Conservation (phyloP, 2,329 filamentous ascomycete genomes). For the Sordariomycetes sp. region DNA sequence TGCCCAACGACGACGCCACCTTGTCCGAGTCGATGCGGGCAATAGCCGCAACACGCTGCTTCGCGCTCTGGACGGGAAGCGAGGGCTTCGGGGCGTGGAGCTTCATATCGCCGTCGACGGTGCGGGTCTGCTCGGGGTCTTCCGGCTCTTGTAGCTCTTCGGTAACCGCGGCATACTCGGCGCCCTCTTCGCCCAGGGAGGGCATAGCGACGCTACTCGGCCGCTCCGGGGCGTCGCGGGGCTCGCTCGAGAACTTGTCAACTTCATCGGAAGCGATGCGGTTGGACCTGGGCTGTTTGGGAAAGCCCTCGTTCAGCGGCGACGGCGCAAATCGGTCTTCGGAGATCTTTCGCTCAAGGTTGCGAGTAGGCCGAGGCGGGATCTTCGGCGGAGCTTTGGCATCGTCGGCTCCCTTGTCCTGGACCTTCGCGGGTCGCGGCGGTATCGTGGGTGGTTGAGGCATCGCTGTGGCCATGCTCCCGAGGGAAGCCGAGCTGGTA, state of each 20-base stretch:
- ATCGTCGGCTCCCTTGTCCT: conserved; percentile 30
- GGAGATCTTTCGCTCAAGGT: conserved; percentile 64
- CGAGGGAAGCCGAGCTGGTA: neutral
- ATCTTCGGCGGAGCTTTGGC: conserved; percentile 45
- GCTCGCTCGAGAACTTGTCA: conserved; percentile 1
- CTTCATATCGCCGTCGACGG: conserved; percentile 69
- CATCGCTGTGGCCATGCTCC: conserved; percentile 36
- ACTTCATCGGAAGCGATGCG: conserved; percentile 21
- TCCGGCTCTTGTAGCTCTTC: conserved; percentile 29
- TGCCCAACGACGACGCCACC: conserved; percentile 75
- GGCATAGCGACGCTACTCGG: conserved; percentile 73
- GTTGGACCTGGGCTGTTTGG: conserved; percentile 30
- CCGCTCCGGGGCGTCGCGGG: conserved; percentile 38
- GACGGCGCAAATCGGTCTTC: conserved; percentile 74
- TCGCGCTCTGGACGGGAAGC: conserved; percentile 69
- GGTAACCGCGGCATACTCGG: conserved; percentile 60
- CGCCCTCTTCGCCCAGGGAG: conserved; percentile 79
- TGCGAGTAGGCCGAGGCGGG: conserved; percentile 65
- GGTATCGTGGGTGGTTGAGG: conserved; percentile 44
- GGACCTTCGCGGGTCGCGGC: conserved; percentile 41
- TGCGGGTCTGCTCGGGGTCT: conserved; percentile 59
- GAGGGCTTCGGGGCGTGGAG: conserved; percentile 85
- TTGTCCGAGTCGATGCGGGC: conserved; percentile 86
- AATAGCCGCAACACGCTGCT: conserved; percentile 70
- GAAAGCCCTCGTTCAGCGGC: conserved; percentile 66